Evolutionary conservation across 768 basidiomycete genomes (phyloP).

Genomic region (Coprinellus aureogranulatus): DNA sequence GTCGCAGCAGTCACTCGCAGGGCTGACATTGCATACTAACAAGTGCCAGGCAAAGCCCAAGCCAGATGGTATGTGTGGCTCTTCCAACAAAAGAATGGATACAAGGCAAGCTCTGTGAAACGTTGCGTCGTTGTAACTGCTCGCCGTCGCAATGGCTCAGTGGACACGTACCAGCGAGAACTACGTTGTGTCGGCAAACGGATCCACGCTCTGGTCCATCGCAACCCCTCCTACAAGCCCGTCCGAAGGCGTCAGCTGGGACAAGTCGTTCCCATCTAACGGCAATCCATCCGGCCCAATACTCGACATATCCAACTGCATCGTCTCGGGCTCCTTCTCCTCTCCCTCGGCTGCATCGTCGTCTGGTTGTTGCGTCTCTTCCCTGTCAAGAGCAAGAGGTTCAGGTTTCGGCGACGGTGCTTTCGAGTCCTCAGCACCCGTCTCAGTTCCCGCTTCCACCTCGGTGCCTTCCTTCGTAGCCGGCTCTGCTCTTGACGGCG

Average conservation of each 20-base stretch:
- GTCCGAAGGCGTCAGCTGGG: slow-evolving; percentile 54
- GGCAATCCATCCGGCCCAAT: slow-evolving; percentile 66
- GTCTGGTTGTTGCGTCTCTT: slow-evolving; percentile 38
- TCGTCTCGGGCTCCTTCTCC: slow-evolving; percentile 27
- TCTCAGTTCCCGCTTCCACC: slow-evolving; percentile 21
- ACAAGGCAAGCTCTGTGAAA: too few relatives aligned
- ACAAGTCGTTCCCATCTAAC: slow-evolving; percentile 55
- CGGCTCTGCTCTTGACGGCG: slow-evolving; percentile 29
- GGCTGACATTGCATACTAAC: too few relatives aligned
- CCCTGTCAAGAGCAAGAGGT: slow-evolving; percentile 47
- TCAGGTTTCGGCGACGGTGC: slow-evolving; percentile 69
- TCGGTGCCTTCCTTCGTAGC: slow-evolving; percentile 18
- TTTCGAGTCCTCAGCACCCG: slow-evolving; percentile 48
- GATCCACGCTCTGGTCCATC: slow-evolving; percentile 60
- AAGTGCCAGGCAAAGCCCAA: too few relatives aligned
- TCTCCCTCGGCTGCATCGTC: slow-evolving; percentile 38
- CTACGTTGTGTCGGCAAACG: slow-evolving; percentile 42
- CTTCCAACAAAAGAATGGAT: too few relatives aligned
- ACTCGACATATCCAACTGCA: slow-evolving; percentile 59
- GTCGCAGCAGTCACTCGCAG: too few relatives aligned
- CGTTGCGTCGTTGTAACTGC: too few relatives aligned
- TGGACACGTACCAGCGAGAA: too few relatives aligned
- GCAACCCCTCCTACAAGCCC: slow-evolving; percentile 56
- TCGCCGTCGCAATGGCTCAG: too few relatives aligned
- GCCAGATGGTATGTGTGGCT: too few relatives aligned